These are phyloP conservation scores for Auricularia auricula-judae DNA, from an alignment of 768 basidiomycete genomes.

Conservation along the genomic window DNA sequence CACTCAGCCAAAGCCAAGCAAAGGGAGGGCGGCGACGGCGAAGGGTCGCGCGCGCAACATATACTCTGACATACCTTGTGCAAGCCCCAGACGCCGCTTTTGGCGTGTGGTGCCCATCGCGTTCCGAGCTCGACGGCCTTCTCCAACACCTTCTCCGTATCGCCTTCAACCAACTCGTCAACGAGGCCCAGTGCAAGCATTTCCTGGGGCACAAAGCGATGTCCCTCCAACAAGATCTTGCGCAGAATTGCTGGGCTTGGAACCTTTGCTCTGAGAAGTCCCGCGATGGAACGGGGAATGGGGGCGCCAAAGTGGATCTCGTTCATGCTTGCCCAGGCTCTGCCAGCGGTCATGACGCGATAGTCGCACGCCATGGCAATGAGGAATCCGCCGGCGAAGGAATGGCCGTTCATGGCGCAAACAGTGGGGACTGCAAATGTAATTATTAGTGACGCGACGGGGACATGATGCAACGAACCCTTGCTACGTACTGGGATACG, in stretches of 20 bases:
- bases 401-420: conserved; percentile 21
- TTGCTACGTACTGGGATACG: conserved; percentile 37
- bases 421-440: conserved; percentile 7
- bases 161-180: conserved; percentile 23
- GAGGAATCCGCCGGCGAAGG: conserved; percentile 32
- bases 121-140: background rate
- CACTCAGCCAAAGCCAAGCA: too few relatives aligned
- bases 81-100: background rate
- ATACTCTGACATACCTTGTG: background rate
- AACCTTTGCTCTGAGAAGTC: conserved; percentile 19
- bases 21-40: too few relatives aligned
- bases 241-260: conserved; percentile 19
- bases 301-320: conserved; percentile 30
- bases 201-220: conserved; percentile 26
- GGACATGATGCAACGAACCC: too few relatives aligned
- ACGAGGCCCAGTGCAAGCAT: conserved; percentile 20
- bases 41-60: too few relatives aligned
- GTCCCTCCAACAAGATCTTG: conserved; percentile 22
- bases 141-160: background rate
- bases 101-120: background rate
- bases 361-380: conserved; percentile 31
- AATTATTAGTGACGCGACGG: too few relatives aligned
- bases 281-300: conserved; percentile 24
- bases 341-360: conserved; percentile 12
- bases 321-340: conserved; percentile 33